phyloP scores from a whole-genome alignment of 805 yeast species.

The Citeromyces matritensis region DNA sequence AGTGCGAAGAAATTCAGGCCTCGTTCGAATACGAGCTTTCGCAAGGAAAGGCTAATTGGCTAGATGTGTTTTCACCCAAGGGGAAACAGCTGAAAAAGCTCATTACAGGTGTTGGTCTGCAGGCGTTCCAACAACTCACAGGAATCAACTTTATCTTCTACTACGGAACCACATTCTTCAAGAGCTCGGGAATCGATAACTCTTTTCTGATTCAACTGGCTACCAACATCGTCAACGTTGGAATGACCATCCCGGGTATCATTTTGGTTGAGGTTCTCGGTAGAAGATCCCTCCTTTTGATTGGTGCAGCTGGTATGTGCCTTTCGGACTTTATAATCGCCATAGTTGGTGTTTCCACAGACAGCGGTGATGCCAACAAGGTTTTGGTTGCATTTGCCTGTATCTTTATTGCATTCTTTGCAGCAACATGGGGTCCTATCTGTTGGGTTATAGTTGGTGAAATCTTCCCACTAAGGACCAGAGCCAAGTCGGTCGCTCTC shows the following conservation, averaged over 20 bases:
- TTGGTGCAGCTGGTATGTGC: conserved; percentile 34
- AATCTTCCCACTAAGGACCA: conserved; percentile 54
- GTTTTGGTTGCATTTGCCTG: conserved; percentile 28
- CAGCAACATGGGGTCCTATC: conserved; percentile 76
- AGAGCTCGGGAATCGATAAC: conserved; percentile 28
- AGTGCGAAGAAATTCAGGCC: conserved; percentile 34
- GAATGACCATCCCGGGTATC: conserved; percentile 40
- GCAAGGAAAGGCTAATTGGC: conserved; percentile 21
- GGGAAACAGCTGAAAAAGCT: conserved; percentile 28
- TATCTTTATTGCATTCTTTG: conserved; percentile 60
- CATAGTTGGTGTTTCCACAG: conserved; percentile 14
- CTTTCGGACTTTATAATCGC: conserved; percentile 47
- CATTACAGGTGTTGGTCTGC: conserved; percentile 24
- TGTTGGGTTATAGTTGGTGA: conserved; percentile 57
- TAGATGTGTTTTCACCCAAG: conserved; percentile 27
- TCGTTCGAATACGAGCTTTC: conserved; percentile 29
- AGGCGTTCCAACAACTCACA: conserved; percentile 56
- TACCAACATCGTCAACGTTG: conserved; percentile 37
- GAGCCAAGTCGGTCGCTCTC: conserved; percentile 60
- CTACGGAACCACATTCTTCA: conserved; percentile 58
- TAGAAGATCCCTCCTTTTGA: conserved; percentile 30
- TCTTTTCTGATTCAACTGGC: conserved; percentile 35
- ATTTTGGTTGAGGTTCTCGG: conserved; percentile 43
- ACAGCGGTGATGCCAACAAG: conserved; percentile 11
- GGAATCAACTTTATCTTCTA: conserved; percentile 69